These are phyloP conservation scores for Millerozyma miso DNA, from an alignment of 805 yeast species.

Conservation along the genomic window DNA sequence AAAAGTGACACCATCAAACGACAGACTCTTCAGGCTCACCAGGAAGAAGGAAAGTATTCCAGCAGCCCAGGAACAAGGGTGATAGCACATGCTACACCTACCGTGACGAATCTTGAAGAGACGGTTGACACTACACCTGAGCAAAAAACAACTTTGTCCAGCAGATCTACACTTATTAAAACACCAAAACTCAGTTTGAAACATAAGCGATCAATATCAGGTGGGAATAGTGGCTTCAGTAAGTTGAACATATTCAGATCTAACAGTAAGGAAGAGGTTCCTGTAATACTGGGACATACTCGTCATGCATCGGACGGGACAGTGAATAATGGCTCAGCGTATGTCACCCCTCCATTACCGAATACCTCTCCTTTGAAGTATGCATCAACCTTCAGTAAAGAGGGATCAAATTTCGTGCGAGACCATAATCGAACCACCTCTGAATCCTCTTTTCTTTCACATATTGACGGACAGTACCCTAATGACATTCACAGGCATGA, in stretches of 20 bases:
- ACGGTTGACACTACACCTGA: slow-evolving; percentile 21
- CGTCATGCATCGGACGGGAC: slow-evolving; percentile 40
- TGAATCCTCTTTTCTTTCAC: slow-evolving; percentile 32
- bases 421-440: slow-evolving; percentile 41
- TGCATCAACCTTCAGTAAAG: slow-evolving; percentile 3
- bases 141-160: slow-evolving; percentile 10
- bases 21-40: neutral
- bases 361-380: slow-evolving; percentile 17
- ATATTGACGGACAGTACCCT: slow-evolving; percentile 10
- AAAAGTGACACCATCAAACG: neutral
- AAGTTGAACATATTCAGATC: slow-evolving; percentile 34
- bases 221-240: slow-evolving; percentile 24
- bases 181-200: slow-evolving; percentile 32
- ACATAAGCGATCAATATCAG: slow-evolving; percentile 39
- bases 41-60: slow-evolving; percentile 1
- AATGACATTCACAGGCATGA: slow-evolving; percentile 5
- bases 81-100: neutral
- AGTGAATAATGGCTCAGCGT: slow-evolving; percentile 24
- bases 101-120: slow-evolving; percentile 14
- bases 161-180: slow-evolving; percentile 25
- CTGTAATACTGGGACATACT: slow-evolving; percentile 23
- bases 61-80: slow-evolving; percentile 1
- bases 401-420: slow-evolving; percentile 8
- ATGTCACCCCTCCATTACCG: slow-evolving; percentile 45
- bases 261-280: slow-evolving; percentile 11